Evolutionary conservation across 2,329 filamentous ascomycete genomes (phyloP), one percentile per base, ranked within the genome.

Genomic region (Exophiala sideris): DNA sequence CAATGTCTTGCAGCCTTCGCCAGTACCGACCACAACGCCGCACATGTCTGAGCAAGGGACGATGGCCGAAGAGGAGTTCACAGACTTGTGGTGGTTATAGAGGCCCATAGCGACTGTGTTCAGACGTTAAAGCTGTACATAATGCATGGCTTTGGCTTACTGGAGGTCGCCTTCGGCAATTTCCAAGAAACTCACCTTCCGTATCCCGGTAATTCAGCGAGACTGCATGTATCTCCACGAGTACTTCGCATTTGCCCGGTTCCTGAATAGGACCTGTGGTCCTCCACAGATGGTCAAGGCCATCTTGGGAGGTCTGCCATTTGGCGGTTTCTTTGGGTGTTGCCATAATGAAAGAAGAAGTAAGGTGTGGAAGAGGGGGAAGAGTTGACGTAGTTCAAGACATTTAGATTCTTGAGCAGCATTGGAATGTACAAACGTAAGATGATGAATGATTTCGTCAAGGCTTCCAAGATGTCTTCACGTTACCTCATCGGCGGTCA

Each of bases 141-240:
- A 29, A 3, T 29, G 24, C 24, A 29, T 29, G 24, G 24, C 24
- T 1, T 29, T 29, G 24, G 24, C 24, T 8, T 29, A 29, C 24
- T 29, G 24, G 24, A 29, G 24, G 24, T 29, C 2, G 3, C 24
- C 24, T 29, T 4, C 5, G 7, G 24, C 24, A 2, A 29, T 29
- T 8, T 29, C 3, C 24, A 29, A 24, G 21, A 6, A 24, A 18
- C 38, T 32, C 45, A 54, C 56, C 53, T 54, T 78, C 68, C 5
- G 78, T 61, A 39, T 79, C 77, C 14, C 77, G 71, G 54, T 78
- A 79, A 57, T 80, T 80, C 49, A 80, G 65, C 9, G 74, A 75
- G 1, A 74, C 76, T 5, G 71, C 73, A 8, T 73, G 62, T 1
- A 80, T 76, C 69, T 86, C 86, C 62, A 91, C 83, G 32, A 91